Evolutionary conservation across 2,329 filamentous ascomycete species (phyloP).

Genomic region (Epichloe hybrida): DNA sequence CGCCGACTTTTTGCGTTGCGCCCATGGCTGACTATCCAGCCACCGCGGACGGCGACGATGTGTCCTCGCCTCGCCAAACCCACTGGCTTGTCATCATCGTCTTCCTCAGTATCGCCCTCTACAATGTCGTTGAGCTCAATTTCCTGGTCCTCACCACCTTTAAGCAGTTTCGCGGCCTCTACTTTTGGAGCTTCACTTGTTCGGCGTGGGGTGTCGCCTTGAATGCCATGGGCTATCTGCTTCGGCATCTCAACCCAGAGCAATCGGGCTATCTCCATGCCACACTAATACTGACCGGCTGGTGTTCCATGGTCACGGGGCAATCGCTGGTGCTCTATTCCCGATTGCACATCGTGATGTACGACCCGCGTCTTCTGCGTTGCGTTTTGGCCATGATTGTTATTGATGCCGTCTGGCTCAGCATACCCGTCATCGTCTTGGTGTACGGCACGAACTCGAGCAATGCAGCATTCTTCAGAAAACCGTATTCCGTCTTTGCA

Average conservation of each 20-base stretch:
- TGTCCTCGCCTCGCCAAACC: neutral
- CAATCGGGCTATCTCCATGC: slow-evolving; percentile 9
- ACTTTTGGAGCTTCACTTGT: slow-evolving; percentile 20
- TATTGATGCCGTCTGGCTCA: slow-evolving; percentile 35
- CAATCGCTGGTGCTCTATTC: slow-evolving; percentile 50
- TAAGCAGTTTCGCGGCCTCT: slow-evolving; percentile 14
- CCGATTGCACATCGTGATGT: slow-evolving; percentile 44
- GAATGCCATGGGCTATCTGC: slow-evolving; percentile 30
- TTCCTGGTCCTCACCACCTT: slow-evolving; percentile 16
- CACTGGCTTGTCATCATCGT: slow-evolving; percentile 7
- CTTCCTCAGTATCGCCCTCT: slow-evolving; percentile 14
- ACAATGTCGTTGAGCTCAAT: slow-evolving; percentile 17
- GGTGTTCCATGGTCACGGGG: slow-evolving; percentile 42
- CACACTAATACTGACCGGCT: slow-evolving; percentile 18
- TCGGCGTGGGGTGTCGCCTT: slow-evolving; percentile 15
- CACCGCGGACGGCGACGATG: neutral
- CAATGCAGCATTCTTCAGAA: slow-evolving; percentile 10
- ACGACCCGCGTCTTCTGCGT: slow-evolving; percentile 32
- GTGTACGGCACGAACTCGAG: slow-evolving; percentile 35
- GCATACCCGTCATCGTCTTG: slow-evolving; percentile 40
- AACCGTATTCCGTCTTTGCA: slow-evolving; percentile 32
- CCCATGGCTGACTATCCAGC: neutral
- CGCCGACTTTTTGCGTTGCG: neutral
- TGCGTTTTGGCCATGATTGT: slow-evolving; percentile 45
- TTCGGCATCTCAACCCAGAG: slow-evolving; percentile 20